phyloP scores from a whole-genome alignment of 306 rosid genomes.

The Astragalus membranaceus region DNA sequence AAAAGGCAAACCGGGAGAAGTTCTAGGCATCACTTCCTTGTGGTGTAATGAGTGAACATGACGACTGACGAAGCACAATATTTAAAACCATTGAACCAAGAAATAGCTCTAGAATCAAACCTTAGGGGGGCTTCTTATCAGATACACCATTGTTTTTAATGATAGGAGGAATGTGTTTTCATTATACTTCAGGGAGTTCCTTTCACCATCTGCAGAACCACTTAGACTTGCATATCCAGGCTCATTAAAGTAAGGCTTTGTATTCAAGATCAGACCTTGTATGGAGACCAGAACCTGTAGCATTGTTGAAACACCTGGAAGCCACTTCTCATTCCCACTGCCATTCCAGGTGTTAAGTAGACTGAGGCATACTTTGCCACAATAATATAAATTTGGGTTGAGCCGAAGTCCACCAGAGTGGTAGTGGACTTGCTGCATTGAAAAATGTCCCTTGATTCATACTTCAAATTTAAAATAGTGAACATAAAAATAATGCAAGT shows the following conservation, averaged over 20 bases:
- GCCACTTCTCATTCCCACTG: too few relatives aligned
- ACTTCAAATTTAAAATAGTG: neutral
- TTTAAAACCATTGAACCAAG: neutral
- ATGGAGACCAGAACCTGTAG: too few relatives aligned
- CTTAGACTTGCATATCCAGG: conserved; percentile 35
- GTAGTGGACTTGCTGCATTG: neutral
- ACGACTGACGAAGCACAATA: neutral
- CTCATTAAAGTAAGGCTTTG: too few relatives aligned
- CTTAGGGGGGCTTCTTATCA: conserved; percentile 65
- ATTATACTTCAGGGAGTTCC: conserved; percentile 44
- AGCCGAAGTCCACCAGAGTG: too few relatives aligned
- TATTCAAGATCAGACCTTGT: too few relatives aligned
- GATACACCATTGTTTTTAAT: conserved; percentile 36
- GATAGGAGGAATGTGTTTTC: conserved; percentile 53
- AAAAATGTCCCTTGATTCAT: conserved; percentile 19
- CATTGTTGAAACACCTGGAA: too few relatives aligned
- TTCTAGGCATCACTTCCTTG: neutral
- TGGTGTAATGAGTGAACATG: neutral
- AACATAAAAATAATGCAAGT: neutral
- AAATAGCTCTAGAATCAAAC: conserved; percentile 34
- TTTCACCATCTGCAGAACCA: conserved; percentile 48
- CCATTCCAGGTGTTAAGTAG: too few relatives aligned
- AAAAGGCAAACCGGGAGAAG: neutral
- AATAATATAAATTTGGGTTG: too few relatives aligned
- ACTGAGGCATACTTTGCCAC: too few relatives aligned